Evolutionary conservation across 345 rosid genomes (phyloP), one percentile per base, ranked within the genome.

Genomic region (Gynandropsis gynandra): DNA sequence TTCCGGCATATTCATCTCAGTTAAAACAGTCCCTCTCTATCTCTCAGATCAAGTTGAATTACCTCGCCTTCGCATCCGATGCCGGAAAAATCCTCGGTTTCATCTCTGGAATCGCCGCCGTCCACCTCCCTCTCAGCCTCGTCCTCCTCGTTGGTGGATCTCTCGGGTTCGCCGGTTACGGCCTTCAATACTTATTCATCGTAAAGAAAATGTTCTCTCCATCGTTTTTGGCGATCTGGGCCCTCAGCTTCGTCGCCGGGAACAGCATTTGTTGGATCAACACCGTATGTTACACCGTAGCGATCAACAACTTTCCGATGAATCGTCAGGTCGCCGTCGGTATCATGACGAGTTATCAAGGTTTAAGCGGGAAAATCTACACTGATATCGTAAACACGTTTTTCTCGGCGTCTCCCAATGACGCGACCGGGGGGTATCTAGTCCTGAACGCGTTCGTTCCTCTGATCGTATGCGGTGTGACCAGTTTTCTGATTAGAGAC

Each of bases 201-300:
- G 64, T 69, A 10, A 56, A 67, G 16, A 61, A 65, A 10, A 63
- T 82, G 61, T 31, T 74, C 2, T 61, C 72, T 7, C 67, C 80
- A 5, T 70, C 89, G 5, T 92, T 87, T 37, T 38, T 20, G 2
- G 79, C 65, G 11, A 53, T 90, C 12, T 84, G 83, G 72, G 21
- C 71, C 16, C 80, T 92, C 32, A 75, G 87, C 11, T 72, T 83
- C 14, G 7, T 92, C 11, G 93, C 93, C 3, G 98, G 96, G 43
- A 87, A 87, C 61, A 84, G 98, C 61, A 84, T 90, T n/a, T 90
- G 96, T 33, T 90, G 96, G 96, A 74, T 90, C 69, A 90, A 90
- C 72, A 87, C 98, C 0, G 98, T 82, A 12, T 78, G 82, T 33
- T 87, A 80, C 47, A 53, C 79, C 1, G 82, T 76, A 0, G 63